Base-by-base conservation (phyloP, 352 stramenopile species). In the Blastocystis sp. region DNA sequence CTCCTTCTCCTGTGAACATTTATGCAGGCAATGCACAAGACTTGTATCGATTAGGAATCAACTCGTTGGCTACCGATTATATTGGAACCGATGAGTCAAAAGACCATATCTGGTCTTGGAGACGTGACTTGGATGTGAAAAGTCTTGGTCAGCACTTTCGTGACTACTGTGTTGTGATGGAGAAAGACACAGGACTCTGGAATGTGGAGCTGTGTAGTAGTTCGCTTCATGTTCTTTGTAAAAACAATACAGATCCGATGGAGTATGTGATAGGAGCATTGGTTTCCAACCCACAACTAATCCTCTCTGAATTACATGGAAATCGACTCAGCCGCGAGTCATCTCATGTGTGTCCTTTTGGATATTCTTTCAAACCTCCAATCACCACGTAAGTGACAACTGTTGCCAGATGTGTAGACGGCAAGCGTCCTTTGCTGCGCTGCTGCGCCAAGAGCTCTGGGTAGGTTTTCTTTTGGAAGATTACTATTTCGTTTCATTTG, bases 401-500 rank as follows among this genome's bases (percentile, higher is more conserved):
- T 6, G 26, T 9, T 26, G 2, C 29, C 26, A 34, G 15, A 47
- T n/a, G 15, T n/a, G 15, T 84, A 84, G 73, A 13, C 9, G 55
- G 34, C 47, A 84, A 43, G 43, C 59, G 56, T 26, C 13, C 34
- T 66, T 68, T 66, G 73, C 56, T 18, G 56, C 3, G 29, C 43
- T 77, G 29, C 55, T 26, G 8, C 8, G 23, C 3, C 5, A 45
- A 43, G 13, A 53, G 11, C 26, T 84, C 8, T 84, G 73, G 73
- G 23, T 84, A 2, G 73, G 53, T 3, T 84, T 84, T 45, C 73
- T 47, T 45, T 47, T 84, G 20, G 73, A 84, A 45, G 47, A 66
- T 18, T 84, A 84, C 29, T 84, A 84, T 55, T 84, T 84, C 23
- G 43, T 69, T 50, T 68, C 29, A 77, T 77, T 7, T 80, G 70